Evolutionary conservation across 345 rosid genomes (phyloP).

Genomic region (Lepidium aucheri): DNA sequence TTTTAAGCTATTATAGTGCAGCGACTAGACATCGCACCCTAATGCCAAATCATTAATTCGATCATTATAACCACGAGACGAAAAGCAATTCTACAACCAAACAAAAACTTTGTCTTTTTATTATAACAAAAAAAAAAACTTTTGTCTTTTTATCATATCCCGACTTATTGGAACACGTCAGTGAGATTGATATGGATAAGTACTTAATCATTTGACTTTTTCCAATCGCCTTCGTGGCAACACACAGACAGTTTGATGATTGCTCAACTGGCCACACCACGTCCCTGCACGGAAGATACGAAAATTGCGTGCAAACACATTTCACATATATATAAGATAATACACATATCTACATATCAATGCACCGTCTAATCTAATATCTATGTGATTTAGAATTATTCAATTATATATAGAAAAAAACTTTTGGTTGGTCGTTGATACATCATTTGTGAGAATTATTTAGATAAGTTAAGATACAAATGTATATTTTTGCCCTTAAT

Average conservation of each 20-base stretch:
- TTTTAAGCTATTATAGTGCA: too few species aligned
- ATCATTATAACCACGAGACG: too few species aligned
- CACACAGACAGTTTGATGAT: background rate
- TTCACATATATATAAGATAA: background rate
- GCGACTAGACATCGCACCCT: too few species aligned
- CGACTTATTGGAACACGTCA: constrained; percentile 26
- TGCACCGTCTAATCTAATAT: background rate
- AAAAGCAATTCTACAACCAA: too few species aligned
- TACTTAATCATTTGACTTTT: background rate
- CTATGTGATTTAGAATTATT: background rate
- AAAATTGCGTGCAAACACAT: constrained; percentile 14
- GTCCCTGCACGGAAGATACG: background rate
- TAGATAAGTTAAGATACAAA: too few species aligned
- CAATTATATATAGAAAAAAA: too few species aligned
- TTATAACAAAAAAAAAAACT: too few species aligned
- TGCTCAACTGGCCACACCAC: constrained; percentile 10
- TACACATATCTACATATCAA: constrained; percentile 18
- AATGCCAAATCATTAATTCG: too few species aligned
- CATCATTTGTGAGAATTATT: too few species aligned
- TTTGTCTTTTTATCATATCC: constrained; percentile 12
- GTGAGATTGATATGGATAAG: constrained; percentile 1
- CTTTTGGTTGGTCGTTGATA: too few species aligned
- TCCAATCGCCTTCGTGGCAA: background rate
- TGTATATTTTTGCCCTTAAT: too few species aligned
- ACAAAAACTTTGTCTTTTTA: too few species aligned